These are phyloP conservation scores for Arachis stenosperma DNA, from an alignment of 306 rosid genomes.

Conservation along the genomic window DNA sequence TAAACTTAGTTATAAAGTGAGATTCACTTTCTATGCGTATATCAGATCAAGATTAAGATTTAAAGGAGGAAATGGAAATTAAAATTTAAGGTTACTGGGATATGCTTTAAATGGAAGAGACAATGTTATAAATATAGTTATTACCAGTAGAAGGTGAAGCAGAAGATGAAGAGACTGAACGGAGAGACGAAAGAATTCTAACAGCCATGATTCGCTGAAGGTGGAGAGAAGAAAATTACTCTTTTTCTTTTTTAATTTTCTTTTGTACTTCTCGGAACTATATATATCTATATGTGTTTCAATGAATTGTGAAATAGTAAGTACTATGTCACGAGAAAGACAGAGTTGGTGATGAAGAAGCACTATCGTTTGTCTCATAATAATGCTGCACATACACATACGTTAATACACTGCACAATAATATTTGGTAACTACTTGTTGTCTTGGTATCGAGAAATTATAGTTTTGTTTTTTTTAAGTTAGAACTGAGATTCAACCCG, in stretches of 20 bases:
- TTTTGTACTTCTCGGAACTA: background rate
- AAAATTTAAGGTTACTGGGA: background rate
- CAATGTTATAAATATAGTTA: background rate
- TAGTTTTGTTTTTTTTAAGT: too few relatives aligned
- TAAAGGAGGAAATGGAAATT: too few relatives aligned
- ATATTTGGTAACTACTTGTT: too few relatives aligned
- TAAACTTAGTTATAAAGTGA: too few relatives aligned
- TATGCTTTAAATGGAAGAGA: background rate
- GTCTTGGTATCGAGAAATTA: too few relatives aligned
- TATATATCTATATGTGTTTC: too few relatives aligned
- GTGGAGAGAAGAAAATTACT: background rate
- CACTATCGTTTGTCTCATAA: background rate
- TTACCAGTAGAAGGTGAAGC: slow-evolving; percentile 42
- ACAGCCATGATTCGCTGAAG: slow-evolving; percentile 39
- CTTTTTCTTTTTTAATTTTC: background rate
- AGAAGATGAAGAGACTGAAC: slow-evolving; percentile 17
- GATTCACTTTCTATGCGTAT: too few relatives aligned
- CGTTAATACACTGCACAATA: too few relatives aligned
- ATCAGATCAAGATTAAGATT: too few relatives aligned
- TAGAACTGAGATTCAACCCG: too few relatives aligned
- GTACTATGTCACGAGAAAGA: slow-evolving; percentile 7
- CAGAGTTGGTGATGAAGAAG: background rate
- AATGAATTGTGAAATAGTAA: too few relatives aligned
- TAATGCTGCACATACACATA: background rate
- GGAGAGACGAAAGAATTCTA: slow-evolving; percentile 37